Conservation (phyloP, 2,329 filamentous ascomycete species). For the Paecilomyces sp. region DNA sequence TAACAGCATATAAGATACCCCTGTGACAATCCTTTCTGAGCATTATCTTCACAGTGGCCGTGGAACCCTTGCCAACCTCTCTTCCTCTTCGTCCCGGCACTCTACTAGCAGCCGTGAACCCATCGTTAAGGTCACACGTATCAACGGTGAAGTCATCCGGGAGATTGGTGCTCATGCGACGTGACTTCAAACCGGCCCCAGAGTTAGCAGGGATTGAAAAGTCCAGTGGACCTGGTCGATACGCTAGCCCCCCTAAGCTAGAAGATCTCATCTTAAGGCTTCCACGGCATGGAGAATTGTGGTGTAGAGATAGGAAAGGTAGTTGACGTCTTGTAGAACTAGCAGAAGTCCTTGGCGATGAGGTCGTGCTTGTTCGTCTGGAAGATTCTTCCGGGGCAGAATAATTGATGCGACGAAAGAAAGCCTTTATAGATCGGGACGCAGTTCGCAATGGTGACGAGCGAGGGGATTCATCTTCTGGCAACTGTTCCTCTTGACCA, state of each 20-base stretch:
- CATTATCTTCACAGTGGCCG: slow-evolving; percentile 78
- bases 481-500: background rate
- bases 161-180: slow-evolving; percentile 66
- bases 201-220: slow-evolving; percentile 55
- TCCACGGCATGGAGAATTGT: slow-evolving; percentile 4
- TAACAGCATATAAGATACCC: slow-evolving; percentile 65
- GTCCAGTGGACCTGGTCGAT: slow-evolving; percentile 12
- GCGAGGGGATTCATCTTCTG: background rate
- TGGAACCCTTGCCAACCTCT: slow-evolving; percentile 73
- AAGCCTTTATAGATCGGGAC: slow-evolving; percentile 13
- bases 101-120: slow-evolving; percentile 65
- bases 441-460: slow-evolving; percentile 10
- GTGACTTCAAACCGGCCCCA: slow-evolving; percentile 69
- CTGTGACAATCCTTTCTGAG: slow-evolving; percentile 56
- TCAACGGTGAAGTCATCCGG: slow-evolving; percentile 70
- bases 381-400: slow-evolving; percentile 3
- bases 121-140: slow-evolving; percentile 58
- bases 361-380: background rate
- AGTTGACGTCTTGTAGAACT: background rate
- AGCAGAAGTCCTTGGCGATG: slow-evolving; percentile 11
- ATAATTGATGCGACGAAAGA: slow-evolving; percentile 14
- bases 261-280: slow-evolving; percentile 17
- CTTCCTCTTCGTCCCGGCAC: slow-evolving; percentile 66
- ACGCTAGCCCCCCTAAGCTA: slow-evolving; percentile 15
- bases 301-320: background rate